Conservation (phyloP, 768 basidiomycete genomes). For the Macrolepiota dolichaula region DNA sequence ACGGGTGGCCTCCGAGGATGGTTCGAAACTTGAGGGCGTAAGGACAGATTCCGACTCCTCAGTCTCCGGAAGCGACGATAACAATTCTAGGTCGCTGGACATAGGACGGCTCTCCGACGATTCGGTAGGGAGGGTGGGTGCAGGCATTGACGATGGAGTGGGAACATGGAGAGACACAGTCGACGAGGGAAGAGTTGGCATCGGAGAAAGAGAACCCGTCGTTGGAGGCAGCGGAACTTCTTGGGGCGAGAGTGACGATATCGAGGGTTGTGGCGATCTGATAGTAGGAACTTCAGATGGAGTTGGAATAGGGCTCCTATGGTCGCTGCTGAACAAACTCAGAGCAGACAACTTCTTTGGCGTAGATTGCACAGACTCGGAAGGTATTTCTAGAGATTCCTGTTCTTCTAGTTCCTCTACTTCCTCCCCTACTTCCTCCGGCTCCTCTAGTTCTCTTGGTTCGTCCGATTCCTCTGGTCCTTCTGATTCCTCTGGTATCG, state of each 20-base stretch:
- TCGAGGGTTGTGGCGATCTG: conserved; percentile 24
- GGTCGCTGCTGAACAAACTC: background rate
- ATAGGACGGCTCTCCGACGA: background rate
- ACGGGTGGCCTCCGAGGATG: background rate
- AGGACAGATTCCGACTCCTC: background rate
- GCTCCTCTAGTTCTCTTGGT: no score
- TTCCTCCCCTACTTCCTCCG: no score
- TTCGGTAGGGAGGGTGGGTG: conserved; percentile 16
- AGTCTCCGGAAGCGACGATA: conserved; percentile 13
- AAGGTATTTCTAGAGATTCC: background rate
- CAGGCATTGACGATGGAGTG: conserved; percentile 31
- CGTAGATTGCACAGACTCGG: background rate
- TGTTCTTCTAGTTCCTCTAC: conserved; percentile 1
- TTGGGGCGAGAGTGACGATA: conserved; percentile 25
- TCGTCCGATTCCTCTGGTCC: no score
- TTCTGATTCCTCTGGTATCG: conserved; percentile 17
- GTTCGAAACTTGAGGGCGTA: conserved; percentile 3
- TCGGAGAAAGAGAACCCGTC: conserved; percentile 12
- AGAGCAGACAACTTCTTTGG: conserved; percentile 11
- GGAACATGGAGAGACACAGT: conserved; percentile 35
- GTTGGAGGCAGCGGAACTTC: conserved; percentile 24
- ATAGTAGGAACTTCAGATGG: conserved; percentile 24
- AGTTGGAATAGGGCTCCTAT: conserved; percentile 22
- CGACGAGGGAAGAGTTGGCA: conserved; percentile 20
- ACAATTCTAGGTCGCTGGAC: conserved; percentile 1